These are phyloP conservation scores for Bimuria novae-zelandiae DNA, from an alignment of 2,329 filamentous ascomycete genomes.

Conservation along the genomic window DNA sequence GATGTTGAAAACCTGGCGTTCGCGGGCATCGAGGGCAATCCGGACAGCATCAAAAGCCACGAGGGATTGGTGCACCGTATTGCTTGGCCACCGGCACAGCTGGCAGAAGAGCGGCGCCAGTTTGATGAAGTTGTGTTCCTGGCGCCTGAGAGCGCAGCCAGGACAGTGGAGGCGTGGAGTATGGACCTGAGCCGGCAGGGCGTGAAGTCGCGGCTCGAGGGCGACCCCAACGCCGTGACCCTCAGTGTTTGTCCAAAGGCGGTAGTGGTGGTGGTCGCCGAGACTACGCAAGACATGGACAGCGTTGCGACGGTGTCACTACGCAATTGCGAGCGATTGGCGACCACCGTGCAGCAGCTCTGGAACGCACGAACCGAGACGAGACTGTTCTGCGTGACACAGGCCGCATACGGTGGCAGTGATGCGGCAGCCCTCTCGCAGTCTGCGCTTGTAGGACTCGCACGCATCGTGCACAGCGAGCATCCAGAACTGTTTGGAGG, in stretches of 20 bases:
- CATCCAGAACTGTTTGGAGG: conserved; percentile 47
- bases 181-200: neutral
- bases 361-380: neutral
- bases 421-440: conserved; percentile 40
- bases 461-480: conserved; percentile 46
- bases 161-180: neutral
- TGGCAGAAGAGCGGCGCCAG: conserved; percentile 30
- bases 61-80: conserved; percentile 43
- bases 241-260: neutral
- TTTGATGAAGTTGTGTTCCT: conserved; percentile 26
- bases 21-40: conserved; percentile 28
- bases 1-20: conserved; percentile 19
- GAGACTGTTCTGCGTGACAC: neutral
- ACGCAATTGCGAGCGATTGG: neutral
- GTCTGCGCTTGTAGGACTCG: conserved; percentile 42
- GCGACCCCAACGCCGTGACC: neutral
- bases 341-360: neutral
- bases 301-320: too few relatives aligned
- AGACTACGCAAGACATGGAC: neutral
- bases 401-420: neutral
- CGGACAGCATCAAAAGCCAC: conserved; percentile 2
- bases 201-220: neutral
- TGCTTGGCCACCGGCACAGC: conserved; percentile 43
- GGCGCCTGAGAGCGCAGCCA: neutral
- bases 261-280: neutral